Percentiles rank a stretch among this genome's conserved stretches.
phyloP scores from a whole-genome alignment of 192 early-diverging fungal genomes.

The Coemansia sp. region DNA sequence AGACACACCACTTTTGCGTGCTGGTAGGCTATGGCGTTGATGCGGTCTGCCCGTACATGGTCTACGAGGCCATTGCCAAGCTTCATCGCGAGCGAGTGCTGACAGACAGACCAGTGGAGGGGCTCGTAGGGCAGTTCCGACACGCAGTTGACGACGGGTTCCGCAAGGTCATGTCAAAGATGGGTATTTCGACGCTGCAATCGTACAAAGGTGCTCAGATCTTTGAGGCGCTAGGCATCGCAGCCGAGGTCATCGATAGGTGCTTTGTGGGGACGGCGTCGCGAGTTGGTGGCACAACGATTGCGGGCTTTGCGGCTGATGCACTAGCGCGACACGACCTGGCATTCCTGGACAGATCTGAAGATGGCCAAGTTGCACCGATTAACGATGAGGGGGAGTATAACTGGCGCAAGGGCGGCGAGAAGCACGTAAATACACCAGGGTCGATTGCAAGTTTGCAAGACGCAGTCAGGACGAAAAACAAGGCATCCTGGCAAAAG shows the following conservation, averaged over 20 bases:
- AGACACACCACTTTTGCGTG: conserved; percentile 95
- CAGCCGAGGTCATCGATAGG: conserved; percentile 77
- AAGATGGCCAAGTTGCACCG: conserved; percentile 62
- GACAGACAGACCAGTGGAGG: conserved; percentile 50
- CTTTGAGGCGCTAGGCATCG: conserved; percentile 94
- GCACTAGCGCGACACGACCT: conserved; percentile 80
- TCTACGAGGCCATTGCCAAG: conserved; percentile 86
- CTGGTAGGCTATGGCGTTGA: conserved; percentile 95
- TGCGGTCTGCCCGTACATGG: conserved; percentile 91
- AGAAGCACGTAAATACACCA: conserved; percentile 90
- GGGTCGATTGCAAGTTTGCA: conserved; percentile 84
- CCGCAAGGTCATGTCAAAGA: conserved; percentile 99
- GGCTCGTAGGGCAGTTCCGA: conserved; percentile 80
- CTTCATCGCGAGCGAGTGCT: conserved; percentile 81
- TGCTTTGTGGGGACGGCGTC: conserved; percentile 97
- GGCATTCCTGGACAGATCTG: conserved; percentile 66
- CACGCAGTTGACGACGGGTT: conserved; percentile 92
- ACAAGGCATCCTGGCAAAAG: conserved; percentile 78
- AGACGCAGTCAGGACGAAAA: conserved; percentile 92
- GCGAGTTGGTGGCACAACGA: conserved; percentile 87
- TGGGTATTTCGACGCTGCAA: conserved; percentile 98
- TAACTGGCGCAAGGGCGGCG: conserved; percentile 94
- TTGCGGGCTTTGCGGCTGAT: conserved; percentile 80
- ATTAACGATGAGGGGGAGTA: conserved; percentile 96
- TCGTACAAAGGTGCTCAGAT: conserved; percentile 99